Evolutionary conservation across 2,329 filamentous ascomycete species (phyloP).

Genomic region (Colletotrichum noveboracense): DNA sequence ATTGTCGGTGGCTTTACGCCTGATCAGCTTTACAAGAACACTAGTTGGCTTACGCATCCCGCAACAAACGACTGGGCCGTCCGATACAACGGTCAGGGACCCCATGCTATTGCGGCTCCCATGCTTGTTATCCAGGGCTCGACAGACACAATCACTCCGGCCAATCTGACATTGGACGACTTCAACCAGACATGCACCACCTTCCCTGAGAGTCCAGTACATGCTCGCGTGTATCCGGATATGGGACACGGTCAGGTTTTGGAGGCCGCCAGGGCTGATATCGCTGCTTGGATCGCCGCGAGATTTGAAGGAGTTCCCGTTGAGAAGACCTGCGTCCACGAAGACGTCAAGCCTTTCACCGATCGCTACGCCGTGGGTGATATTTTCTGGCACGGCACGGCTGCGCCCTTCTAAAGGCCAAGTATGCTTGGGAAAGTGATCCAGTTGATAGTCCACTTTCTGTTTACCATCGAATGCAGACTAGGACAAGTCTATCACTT

Average conservation of each 20-base stretch:
- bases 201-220: background rate
- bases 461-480: background rate
- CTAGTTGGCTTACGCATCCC: slow-evolving; percentile 10
- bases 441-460: background rate
- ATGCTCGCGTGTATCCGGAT: background rate
- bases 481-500: background rate
- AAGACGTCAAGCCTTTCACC: background rate
- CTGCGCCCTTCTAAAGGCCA: background rate
- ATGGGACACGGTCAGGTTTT: slow-evolving; percentile 5
- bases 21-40: slow-evolving; percentile 18
- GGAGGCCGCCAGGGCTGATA: slow-evolving; percentile 2
- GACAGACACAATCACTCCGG: slow-evolving; percentile 21
- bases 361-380: background rate
- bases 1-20: slow-evolving; percentile 7
- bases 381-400: background rate
- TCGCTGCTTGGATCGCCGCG: background rate
- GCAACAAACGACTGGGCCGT: background rate
- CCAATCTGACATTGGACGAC: background rate
- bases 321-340: background rate
- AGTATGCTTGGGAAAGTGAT: background rate
- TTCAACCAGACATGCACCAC: background rate
- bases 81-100: slow-evolving; percentile 23
- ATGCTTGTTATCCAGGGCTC: slow-evolving; percentile 28
- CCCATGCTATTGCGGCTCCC: slow-evolving; percentile 23
- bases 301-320: background rate